phyloP scores from a whole-genome alignment of 208 protist genomes.

The Crithidia fasciculata region DNA sequence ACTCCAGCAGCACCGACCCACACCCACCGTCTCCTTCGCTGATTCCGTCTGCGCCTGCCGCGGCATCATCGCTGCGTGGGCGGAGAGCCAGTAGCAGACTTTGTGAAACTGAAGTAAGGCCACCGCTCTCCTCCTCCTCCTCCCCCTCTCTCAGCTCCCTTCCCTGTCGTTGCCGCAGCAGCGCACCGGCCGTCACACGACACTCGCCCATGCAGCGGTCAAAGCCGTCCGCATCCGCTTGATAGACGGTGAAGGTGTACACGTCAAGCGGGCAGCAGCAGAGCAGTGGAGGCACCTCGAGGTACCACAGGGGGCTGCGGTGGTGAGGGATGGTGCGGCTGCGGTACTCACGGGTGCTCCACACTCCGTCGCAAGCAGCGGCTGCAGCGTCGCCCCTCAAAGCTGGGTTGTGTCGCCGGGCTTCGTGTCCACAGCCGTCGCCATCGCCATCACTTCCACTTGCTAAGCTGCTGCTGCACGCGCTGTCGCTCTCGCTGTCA shows the following conservation, averaged over 20 bases:
- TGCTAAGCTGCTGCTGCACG: not conserved
- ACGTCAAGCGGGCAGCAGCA: conserved; percentile 3
- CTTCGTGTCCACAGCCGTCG: too few relatives aligned
- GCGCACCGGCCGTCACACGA: not conserved
- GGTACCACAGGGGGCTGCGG: conserved; percentile 20
- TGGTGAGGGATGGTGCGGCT: conserved; percentile 1
- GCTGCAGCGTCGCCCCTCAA: too few relatives aligned
- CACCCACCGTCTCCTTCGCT: not conserved
- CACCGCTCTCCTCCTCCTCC: too few relatives aligned
- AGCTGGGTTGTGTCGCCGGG: too few relatives aligned
- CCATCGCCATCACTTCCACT: not conserved
- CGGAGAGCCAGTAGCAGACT: not conserved
- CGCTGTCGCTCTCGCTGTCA: not conserved
- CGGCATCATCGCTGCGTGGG: not conserved
- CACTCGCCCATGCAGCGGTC: conserved; percentile 10
- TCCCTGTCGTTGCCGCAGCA: not conserved
- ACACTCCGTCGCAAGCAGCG: not conserved
- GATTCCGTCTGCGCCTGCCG: too few relatives aligned
- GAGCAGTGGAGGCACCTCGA: conserved; percentile 6
- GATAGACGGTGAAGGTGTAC: conserved; percentile 16
- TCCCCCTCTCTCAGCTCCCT: not conserved
- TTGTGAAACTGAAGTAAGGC: not conserved
- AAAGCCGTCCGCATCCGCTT: conserved; percentile 14
- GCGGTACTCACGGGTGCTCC: conserved; percentile 8
- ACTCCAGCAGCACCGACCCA: not conserved